Percentiles rank a stretch among this genome's conserved stretches.
Conservation (phyloP, 331 rosid species). For the Acacia concinna region DNA sequence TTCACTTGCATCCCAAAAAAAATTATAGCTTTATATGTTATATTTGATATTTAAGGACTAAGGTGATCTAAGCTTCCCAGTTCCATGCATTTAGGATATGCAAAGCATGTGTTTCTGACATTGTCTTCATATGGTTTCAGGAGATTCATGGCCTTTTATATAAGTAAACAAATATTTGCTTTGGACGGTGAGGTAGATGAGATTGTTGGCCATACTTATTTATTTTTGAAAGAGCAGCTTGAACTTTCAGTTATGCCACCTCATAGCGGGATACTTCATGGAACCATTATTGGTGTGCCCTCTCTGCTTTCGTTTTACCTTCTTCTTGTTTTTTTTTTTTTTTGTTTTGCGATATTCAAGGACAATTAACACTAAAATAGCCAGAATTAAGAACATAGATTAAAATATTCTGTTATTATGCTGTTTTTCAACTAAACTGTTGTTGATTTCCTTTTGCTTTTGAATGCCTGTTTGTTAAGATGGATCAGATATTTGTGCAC, state of each 20-base stretch:
- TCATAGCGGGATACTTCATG: conserved; percentile 73
- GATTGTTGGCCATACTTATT: conserved; percentile 68
- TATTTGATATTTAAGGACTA: background rate
- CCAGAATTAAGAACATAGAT: background rate
- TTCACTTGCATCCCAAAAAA: background rate
- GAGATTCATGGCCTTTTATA: conserved; percentile 72
- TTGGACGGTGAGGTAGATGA: conserved; percentile 55
- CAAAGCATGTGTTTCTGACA: background rate
- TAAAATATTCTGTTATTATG: background rate
- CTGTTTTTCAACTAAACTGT: background rate
- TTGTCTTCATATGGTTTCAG: conserved; percentile 26
- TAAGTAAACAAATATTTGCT: conserved; percentile 52
- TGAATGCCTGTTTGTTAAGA: background rate
- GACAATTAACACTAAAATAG: background rate
- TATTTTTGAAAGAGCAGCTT: conserved; percentile 78
- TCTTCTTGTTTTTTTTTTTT: too few relatives aligned
- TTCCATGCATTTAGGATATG: background rate
- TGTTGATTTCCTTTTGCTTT: background rate
- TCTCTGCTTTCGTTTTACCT: background rate
- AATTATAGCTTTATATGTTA: background rate
- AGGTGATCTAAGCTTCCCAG: background rate
- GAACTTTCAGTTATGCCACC: conserved; percentile 59
- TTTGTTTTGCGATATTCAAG: background rate
- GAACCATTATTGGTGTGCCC: conserved; percentile 68
- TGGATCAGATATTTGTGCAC: background rate